phyloP scores from a whole-genome alignment of 805 yeast species.

The Candida nonsorbophila region DNA sequence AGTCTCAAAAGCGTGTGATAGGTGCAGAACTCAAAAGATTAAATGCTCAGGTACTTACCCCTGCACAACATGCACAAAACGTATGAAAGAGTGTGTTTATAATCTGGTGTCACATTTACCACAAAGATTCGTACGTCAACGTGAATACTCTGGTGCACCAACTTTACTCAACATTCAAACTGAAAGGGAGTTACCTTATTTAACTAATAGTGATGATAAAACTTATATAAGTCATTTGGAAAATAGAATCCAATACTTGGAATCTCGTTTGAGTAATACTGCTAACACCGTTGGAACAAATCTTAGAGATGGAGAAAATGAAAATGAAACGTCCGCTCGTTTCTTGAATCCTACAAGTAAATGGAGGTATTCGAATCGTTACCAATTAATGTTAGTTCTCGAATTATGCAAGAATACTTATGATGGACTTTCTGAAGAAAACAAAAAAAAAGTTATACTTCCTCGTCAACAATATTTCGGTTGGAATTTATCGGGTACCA shows the following conservation, averaged over 20 bases:
- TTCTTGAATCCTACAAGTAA: conserved; percentile 28
- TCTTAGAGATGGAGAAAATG: conserved; percentile 14
- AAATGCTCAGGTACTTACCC: conserved; percentile 54
- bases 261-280: conserved; percentile 18
- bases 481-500: conserved; percentile 61
- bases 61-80: conserved; percentile 42
- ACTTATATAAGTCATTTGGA: conserved; percentile 31
- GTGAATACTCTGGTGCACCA: conserved; percentile 3
- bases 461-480: conserved; percentile 60
- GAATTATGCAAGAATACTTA: conserved; percentile 32
- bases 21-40: conserved; percentile 51
- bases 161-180: conserved; percentile 4
- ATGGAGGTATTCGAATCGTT: conserved; percentile 44
- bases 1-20: conserved; percentile 51
- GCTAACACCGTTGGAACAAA: conserved; percentile 8
- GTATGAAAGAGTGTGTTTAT: conserved; percentile 29
- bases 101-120: conserved; percentile 3
- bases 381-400: conserved; percentile 37
- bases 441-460: conserved; percentile 28
- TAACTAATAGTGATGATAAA: conserved; percentile 5
- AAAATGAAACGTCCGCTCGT: conserved; percentile 13
- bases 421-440: conserved; percentile 26
- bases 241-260: conserved; percentile 35
- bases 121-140: neutral
- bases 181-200: conserved; percentile 8